A percentile compares a stretch with the other conserved stretches of the same genome.
phyloP scores from a whole-genome alignment of 2,329 filamentous ascomycete species.

The Elsinoe ampelina region DNA sequence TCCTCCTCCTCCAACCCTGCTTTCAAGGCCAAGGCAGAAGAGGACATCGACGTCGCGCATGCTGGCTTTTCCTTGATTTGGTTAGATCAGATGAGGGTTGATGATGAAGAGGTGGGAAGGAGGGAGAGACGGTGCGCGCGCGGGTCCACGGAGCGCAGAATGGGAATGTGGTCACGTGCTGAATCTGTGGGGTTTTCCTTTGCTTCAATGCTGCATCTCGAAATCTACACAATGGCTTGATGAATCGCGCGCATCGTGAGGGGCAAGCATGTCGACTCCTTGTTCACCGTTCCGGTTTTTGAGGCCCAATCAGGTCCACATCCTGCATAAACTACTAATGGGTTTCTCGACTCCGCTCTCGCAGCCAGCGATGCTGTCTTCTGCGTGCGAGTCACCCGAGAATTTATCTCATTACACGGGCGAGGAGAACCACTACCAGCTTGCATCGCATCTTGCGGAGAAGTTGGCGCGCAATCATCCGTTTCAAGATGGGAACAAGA shows the following conservation, averaged over 20 bases:
- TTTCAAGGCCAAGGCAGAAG: too few relatives aligned
- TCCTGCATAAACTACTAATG: background rate
- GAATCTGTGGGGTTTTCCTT: too few relatives aligned
- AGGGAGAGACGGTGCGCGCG: too few relatives aligned
- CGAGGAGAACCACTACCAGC: background rate
- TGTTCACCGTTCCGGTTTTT: background rate
- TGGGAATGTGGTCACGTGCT: too few relatives aligned
- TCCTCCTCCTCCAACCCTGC: too few relatives aligned
- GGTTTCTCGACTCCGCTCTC: background rate
- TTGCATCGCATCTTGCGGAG: background rate
- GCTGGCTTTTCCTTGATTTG: too few relatives aligned
- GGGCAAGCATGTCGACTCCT: background rate
- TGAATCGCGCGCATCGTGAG: background rate
- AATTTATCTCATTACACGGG: background rate
- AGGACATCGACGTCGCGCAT: too few relatives aligned
- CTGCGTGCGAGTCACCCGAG: background rate
- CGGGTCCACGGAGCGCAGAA: too few relatives aligned
- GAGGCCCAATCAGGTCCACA: background rate
- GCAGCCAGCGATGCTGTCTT: background rate
- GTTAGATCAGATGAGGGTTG: too few relatives aligned
- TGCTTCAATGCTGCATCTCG: background rate
- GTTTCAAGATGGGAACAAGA: background rate
- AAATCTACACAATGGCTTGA: background rate
- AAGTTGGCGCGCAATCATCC: background rate
- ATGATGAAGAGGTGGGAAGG: too few relatives aligned